Conservation (phyloP, 331 rosid genomes). For the Malus hybrid region DNA sequence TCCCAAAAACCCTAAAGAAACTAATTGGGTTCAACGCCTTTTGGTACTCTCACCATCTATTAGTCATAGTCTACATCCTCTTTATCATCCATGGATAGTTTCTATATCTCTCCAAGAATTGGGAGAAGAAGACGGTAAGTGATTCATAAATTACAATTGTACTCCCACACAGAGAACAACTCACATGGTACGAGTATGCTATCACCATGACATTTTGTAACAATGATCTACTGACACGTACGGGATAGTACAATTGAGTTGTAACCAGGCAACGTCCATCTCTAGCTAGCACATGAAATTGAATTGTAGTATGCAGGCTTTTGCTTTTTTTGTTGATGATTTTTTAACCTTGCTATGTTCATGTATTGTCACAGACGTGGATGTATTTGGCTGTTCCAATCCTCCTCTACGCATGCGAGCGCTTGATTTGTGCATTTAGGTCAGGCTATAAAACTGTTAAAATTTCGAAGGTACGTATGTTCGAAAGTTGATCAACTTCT, state of each 20-base stretch:
- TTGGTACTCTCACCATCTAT: slow-evolving; percentile 93
- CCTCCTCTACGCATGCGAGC: slow-evolving; percentile 63
- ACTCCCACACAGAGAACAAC: no score
- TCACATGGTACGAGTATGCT: no score
- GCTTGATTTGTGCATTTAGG: slow-evolving; percentile 78
- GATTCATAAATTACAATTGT: not conserved
- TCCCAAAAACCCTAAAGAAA: slow-evolving; percentile 56
- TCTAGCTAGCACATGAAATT: not conserved
- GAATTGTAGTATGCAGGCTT: not conserved
- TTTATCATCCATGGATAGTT: slow-evolving; percentile 69
- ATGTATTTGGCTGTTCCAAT: slow-evolving; percentile 87
- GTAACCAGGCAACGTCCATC: not conserved
- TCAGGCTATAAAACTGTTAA: slow-evolving; percentile 64
- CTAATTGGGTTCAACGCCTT: slow-evolving; percentile 89
- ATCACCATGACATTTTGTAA: no score
- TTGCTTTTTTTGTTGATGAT: not conserved
- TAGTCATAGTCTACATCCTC: slow-evolving; percentile 72
- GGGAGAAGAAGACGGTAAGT: slow-evolving; percentile 83
- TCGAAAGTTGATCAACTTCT: not conserved
- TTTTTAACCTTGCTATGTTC: not conserved
- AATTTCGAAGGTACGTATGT: slow-evolving; percentile 56
- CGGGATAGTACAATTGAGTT: no score
- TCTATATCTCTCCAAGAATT: slow-evolving; percentile 72
- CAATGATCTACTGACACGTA: no score
- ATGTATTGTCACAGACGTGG: slow-evolving; percentile 58